Base-by-base conservation (phyloP, 2,329 filamentous ascomycete species). In the Cladophialophora psammophila region DNA sequence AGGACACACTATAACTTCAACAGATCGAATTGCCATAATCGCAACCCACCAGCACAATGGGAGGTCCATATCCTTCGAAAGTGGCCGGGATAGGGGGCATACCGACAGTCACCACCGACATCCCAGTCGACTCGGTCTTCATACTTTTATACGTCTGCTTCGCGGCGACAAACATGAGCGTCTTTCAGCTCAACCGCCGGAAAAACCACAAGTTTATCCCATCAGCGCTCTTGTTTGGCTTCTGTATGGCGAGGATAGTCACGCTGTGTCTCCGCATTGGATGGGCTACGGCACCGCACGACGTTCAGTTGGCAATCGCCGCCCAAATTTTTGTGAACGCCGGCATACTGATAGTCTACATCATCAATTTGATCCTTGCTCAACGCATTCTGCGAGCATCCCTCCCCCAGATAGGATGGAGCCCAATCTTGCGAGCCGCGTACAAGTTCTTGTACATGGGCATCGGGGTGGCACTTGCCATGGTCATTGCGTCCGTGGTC, bases 321-420 rank as follows among this genome's bases (percentile, higher is more conserved):
- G 87, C 91, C 3, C 83, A 83, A 69, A 86, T 94, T 74, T 89
- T 95, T 73, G 86, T 92, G 66, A 87, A 89, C 55, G 89, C 90
- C 0, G 92, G 92, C 53, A 87, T 93, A n/a, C 76, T 96, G 36
- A 78, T 96, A 6, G 80, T 96, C 32, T 94, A 91, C 77, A 80
- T 94, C 74, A 81, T 93, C 78, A 95, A 96, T 79, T 79, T 96
- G 48, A 80, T 95, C 73, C 91, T 94, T 74, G 80, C 89, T 0
- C 91, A 93, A 78, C 88, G 93, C 57, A 83, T 96, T 31, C 78
- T 95, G 20, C 86, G 93, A 62, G 90, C 90, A 5, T 86, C 87
- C 54, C 91, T 94, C 74, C 91, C 91, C 0, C 75, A 76, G 1
- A 75, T 92, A 36, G 92, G 91, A 65, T 94, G 92, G 91, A 84